These are phyloP conservation scores for Vitis rotundifolia DNA, from an alignment of 164 flowering plant genomes.

Conservation along the genomic window DNA sequence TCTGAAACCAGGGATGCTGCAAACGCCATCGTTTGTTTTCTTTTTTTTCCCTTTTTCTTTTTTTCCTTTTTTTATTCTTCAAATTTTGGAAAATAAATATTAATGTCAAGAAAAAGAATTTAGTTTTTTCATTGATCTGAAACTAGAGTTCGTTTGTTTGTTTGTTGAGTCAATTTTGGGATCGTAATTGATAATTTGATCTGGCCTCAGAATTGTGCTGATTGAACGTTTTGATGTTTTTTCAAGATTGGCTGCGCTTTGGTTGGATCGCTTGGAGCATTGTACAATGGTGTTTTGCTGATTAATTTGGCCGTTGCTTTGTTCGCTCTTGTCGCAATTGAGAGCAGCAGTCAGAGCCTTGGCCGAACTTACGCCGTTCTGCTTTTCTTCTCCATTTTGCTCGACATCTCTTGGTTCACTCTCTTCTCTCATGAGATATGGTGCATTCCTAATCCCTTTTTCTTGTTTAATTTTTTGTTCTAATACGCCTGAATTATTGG, in stretches of 20 bases:
- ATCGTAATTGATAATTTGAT: too few species aligned
- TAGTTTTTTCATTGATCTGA: too few species aligned
- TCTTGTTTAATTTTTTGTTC: not conserved
- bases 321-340: slow-evolving; percentile 91
- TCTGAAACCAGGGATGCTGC: too few species aligned
- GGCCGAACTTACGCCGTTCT: slow-evolving; percentile 85
- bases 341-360: slow-evolving; percentile 85
- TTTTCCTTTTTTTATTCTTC: too few species aligned
- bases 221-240: slow-evolving; percentile 1
- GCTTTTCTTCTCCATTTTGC: slow-evolving; percentile 57
- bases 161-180: not conserved
- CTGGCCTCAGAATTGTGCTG: too few species aligned
- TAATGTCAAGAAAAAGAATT: too few species aligned
- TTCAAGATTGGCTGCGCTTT: slow-evolving; percentile 71
- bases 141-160: not conserved
- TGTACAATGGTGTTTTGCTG: slow-evolving; percentile 75
- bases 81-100: too few species aligned
- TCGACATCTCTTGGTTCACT: slow-evolving; percentile 74
- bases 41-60: not conserved
- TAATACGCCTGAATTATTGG: not conserved
- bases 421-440: slow-evolving; percentile 69
- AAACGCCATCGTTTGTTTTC: too few species aligned
- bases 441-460: slow-evolving; percentile 26
- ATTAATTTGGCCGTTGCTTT: slow-evolving; percentile 68
- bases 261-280: slow-evolving; percentile 86